Conservation (phyloP, 2,329 filamentous ascomycete species). For the Apiospora arundinis region DNA sequence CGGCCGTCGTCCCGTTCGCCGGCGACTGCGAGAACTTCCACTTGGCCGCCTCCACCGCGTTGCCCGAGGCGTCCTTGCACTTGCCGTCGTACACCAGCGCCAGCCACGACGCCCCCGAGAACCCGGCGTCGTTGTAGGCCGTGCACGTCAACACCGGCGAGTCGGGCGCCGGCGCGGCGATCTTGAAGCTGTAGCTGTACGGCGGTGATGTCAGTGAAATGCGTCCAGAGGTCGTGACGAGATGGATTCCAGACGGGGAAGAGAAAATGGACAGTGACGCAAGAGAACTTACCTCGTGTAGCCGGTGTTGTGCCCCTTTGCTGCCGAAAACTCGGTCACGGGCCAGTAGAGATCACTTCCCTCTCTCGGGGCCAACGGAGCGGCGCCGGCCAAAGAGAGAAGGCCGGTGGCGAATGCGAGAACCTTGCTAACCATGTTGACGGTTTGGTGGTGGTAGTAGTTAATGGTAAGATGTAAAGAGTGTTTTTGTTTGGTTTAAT, state of each 20-base stretch:
- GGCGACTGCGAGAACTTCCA: constrained; percentile 3
- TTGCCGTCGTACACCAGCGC: neutral
- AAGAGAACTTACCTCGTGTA: neutral
- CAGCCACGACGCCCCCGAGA: neutral
- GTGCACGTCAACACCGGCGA: neutral
- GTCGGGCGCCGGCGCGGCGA: neutral
- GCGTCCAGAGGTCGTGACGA: neutral
- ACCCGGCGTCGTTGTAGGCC: neutral
- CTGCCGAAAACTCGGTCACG: neutral
- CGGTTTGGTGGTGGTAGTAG: neutral
- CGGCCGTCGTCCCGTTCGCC: neutral
- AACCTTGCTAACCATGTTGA: neutral
- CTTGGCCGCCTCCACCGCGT: neutral
- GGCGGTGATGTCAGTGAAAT: neutral
- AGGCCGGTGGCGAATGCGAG: neutral
- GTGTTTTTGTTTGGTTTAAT: neutral
- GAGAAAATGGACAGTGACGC: accelerated
- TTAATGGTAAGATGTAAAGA: too few relatives aligned
- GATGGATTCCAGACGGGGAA: too few relatives aligned
- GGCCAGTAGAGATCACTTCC: neutral
- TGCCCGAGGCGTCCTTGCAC: neutral
- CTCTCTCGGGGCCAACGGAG: neutral
- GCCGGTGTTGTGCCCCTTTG: neutral
- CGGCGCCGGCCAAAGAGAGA: neutral
- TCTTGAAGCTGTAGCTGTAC: constrained; percentile 11